Base-by-base conservation (phyloP, 768 basidiomycete species). In the Cantharellus anzutake region DNA sequence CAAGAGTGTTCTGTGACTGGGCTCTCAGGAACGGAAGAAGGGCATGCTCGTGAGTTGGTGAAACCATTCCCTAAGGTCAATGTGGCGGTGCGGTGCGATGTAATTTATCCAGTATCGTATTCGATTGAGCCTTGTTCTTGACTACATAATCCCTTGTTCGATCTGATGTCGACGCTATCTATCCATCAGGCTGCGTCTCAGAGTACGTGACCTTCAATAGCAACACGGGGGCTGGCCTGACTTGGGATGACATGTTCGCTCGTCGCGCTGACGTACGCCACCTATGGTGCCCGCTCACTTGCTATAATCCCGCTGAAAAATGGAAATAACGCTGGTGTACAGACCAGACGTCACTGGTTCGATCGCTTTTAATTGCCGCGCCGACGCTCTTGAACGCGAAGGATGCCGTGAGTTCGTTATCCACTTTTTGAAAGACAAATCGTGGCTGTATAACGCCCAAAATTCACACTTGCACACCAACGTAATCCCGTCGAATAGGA, bases 21-120 rank as follows among this genome's bases (percentile, higher is more conserved):
- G 80, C 77, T 61, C 86, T 82, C 37, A 94, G 74, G 71, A 91
- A 92, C 0, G 85, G 81, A 35, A 90, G 73, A 20, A 90, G 55
- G 5, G 56, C 53, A 50, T 63, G 62, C 39, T 63, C 61, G 44
- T 29, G 20, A 29, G 20, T 29, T 29, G 20, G 20, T 29, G 20
- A 29, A 29, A 29, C 20, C 20, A 29, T 29, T 29, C 20, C 20
- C 20, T 29, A 29, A 29, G 20, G 20, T 29, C 20, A 29, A 29
- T 29, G 20, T 29, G 20, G 20, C 20, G 20, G 20, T 29, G 20
- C 20, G 20, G 20, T 29, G 20, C 20, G 20, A 29, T 29, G 20
- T 29, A 29, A 29, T 29, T 1, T 29, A 29, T 29, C 20, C 20
- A 29, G 20, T 29, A 29, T 29, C 20, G 20, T 29, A 29, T 29